phyloP scores from a whole-genome alignment of 1,284 basidiomycete species.

The Naganishia sp. region DNA sequence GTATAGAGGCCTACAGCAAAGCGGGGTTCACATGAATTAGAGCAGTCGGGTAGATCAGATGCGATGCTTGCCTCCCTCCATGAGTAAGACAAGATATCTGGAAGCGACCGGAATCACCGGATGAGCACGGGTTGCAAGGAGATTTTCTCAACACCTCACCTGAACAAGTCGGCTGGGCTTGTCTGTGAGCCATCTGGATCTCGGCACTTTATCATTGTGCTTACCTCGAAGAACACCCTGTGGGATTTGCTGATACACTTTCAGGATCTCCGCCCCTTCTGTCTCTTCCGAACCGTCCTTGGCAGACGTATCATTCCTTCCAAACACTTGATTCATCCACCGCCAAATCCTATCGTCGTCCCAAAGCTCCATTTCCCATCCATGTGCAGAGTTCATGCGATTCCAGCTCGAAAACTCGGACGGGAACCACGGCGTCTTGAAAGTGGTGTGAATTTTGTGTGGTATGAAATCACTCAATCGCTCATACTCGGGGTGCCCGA shows the following conservation, averaged over 20 bases:
- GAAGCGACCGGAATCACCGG: neutral
- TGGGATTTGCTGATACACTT: neutral
- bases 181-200: neutral
- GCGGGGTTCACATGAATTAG: neutral
- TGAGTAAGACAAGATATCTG: constrained; percentile 26
- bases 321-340: constrained; percentile 17
- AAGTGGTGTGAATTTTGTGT: constrained; percentile 12
- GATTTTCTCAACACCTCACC: neutral
- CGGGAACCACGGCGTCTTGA: constrained; percentile 16
- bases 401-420: constrained; percentile 15
- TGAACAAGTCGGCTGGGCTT: constrained; percentile 16
- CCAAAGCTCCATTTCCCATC: constrained; percentile 3
- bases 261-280: neutral
- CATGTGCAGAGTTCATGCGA: constrained; percentile 3
- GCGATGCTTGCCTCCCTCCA: constrained; percentile 23
- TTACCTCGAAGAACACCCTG: constrained; percentile 17
- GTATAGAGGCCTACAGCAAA: constrained; percentile 16
- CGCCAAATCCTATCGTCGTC: constrained; percentile 19
- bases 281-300: neutral
- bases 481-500: constrained; percentile 4
- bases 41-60: neutral
- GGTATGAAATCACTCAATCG: constrained; percentile 8
- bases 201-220: neutral
- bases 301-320: neutral
- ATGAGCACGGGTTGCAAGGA: neutral